Base-by-base conservation (phyloP, 306 rosid species). In the Castanospermum australe region DNA sequence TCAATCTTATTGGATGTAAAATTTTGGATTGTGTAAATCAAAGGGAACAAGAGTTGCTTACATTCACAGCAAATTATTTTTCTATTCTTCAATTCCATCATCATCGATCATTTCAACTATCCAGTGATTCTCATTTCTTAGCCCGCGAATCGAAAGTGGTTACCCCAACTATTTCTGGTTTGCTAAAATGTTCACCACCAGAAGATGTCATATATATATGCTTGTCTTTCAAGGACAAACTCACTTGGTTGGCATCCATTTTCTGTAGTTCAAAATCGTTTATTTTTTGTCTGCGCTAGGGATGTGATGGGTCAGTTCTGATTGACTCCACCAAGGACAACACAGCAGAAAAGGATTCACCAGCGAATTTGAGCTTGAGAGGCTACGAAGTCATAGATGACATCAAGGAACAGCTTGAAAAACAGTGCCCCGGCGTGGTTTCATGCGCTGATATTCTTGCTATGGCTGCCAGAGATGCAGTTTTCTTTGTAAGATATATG, bases 291-390 rank as follows among this genome's bases (percentile, higher is more conserved):
- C 51, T n/a, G 45, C 62, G 45, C 62, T 52, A 93, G 93, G 98
- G 97, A 17, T 94, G 98, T 55, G 98, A 92, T 81, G 98, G 82
- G 0, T 94, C 98, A 8, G 54, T 94, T 75, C 81, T 94, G 25
- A 76, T 94, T 5, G 96, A 94, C 67, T 92, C 98, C 33, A 87
- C 96, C 2, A 69, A 80, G 14, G 90, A 73, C 8, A 91, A 91
- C 89, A 88, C 44, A 5, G 94, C 97, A 30, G 98, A 94, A 54
- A 94, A 94, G 78, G 98, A 94, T 80, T 94, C 98, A 14, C 97
- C 94, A 2, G 96, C 90, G 17, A 94, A 94, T 78, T 66, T 92
- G 80, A 94, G 98, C 84, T 78, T 94, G 79, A 83, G 94, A 57
- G 98, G 98, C 20, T 94, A 86, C n/a, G 92, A 92, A 71, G 36